These are phyloP conservation scores for Lagenidium giganteum DNA, from an alignment of 352 stramenopile genomes.

Conservation along the genomic window DNA sequence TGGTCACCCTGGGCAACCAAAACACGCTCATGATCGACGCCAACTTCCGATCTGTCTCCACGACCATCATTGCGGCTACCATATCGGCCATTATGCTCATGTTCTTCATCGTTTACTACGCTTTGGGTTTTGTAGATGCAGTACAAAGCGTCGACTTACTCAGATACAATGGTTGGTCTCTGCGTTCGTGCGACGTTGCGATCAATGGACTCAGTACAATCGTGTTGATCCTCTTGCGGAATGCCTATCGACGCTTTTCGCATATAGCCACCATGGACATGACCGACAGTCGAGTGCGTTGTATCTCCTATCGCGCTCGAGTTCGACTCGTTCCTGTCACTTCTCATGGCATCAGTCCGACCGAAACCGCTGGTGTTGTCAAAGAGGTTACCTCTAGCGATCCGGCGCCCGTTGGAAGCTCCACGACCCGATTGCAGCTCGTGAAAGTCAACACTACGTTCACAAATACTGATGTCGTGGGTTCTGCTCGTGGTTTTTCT, in stretches of 20 bases:
- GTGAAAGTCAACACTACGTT: not conserved
- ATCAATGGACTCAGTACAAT: conserved; percentile 8
- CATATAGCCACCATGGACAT: not conserved
- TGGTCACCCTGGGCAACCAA: not conserved
- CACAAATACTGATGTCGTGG: not conserved
- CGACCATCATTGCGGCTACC: not conserved
- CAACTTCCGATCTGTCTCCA: not conserved
- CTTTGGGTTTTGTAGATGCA: not conserved
- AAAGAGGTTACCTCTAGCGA: no score
- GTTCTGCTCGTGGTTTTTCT: not conserved
- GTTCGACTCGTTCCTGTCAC: not conserved
- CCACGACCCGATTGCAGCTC: not conserved
- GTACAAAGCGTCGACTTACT: not conserved
- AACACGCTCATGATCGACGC: conserved; percentile 12
- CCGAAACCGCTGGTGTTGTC: no score
- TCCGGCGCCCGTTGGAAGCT: no score
- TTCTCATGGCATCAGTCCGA: no score
- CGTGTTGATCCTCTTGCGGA: conserved; percentile 10
- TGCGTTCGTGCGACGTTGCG: conserved; percentile 5
- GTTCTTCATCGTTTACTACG: not conserved
- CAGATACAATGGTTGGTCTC: not conserved
- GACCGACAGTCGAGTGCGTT: not conserved
- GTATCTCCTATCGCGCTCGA: conserved; percentile 1
- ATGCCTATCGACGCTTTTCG: conserved; percentile 9
- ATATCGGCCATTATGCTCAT: not conserved